A percentile compares a stretch with the other conserved stretches of the same genome.
Evolutionary conservation across 768 basidiomycete species (phyloP).

Genomic region (Hemileccinum impolitum): DNA sequence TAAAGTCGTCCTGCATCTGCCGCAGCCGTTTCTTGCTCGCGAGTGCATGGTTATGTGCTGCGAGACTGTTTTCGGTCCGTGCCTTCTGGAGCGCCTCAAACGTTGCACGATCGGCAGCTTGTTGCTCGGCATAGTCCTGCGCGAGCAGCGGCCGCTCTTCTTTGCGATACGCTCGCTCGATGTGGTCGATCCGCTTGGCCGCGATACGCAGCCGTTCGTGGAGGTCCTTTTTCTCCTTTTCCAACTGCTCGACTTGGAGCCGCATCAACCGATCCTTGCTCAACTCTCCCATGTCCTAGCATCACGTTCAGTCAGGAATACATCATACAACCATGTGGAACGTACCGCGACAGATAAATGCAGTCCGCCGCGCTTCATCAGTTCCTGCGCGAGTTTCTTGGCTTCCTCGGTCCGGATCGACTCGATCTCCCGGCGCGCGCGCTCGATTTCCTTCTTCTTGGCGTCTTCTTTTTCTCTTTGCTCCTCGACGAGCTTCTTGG

Average conservation of each 20-base stretch:
- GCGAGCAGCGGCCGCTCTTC: constrained; percentile 85
- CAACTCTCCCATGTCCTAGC: constrained; percentile 74
- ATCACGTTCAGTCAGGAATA: neutral
- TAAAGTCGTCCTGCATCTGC: constrained; percentile 72
- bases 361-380: constrained; percentile 77
- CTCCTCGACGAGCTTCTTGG: constrained; percentile 69
- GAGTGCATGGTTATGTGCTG: constrained; percentile 62
- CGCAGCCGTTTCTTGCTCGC: constrained; percentile 71
- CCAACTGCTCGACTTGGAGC: constrained; percentile 91
- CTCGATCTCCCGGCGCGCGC: constrained; percentile 66
- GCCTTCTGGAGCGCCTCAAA: constrained; percentile 61
- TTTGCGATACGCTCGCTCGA: constrained; percentile 92
- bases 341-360: constrained; percentile 68
- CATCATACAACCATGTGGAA: constrained; percentile 9
- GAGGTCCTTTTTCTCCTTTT: constrained; percentile 93
- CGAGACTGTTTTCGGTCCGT: constrained; percentile 52
- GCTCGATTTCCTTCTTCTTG: constrained; percentile 69
- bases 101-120: constrained; percentile 66
- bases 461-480: constrained; percentile 60
- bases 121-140: constrained; percentile 85
- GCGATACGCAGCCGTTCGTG: constrained; percentile 78
- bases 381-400: constrained; percentile 78
- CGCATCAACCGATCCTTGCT: constrained; percentile 85
- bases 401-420: constrained; percentile 64
- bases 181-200: constrained; percentile 88